Evolutionary conservation across 179 eudicot genomes (phyloP).

Genomic region (Heliamphora pulchella): DNA sequence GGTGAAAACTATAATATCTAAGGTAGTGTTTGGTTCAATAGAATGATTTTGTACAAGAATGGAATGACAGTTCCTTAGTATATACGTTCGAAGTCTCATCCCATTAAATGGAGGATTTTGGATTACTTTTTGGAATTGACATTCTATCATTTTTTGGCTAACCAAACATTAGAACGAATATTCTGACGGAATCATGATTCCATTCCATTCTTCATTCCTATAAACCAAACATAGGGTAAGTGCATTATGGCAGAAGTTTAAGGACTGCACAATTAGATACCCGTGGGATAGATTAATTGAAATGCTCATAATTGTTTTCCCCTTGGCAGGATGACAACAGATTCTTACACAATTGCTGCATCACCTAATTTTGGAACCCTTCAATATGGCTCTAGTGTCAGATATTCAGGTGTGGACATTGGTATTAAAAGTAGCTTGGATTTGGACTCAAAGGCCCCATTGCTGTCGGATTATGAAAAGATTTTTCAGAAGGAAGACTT

Average conservation of each 20-base stretch:
- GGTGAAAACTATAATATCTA: no score
- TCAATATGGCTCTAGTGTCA: no score
- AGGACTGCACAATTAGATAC: neutral
- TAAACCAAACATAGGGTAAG: no score
- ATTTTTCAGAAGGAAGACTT: slow-evolving; percentile 32
- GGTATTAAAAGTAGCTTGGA: slow-evolving; percentile 38
- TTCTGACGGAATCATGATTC: no score
- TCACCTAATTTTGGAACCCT: slow-evolving; percentile 43
- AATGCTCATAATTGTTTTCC: slow-evolving; percentile 11
- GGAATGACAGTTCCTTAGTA: neutral
- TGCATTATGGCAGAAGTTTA: no score
- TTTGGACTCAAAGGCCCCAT: slow-evolving; percentile 35
- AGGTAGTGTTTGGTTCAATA: no score
- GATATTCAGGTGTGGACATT: slow-evolving; percentile 10
- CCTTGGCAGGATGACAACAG: slow-evolving; percentile 57
- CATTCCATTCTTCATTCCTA: no score
- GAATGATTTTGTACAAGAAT: no score
- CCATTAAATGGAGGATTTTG: neutral
- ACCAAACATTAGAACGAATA: no score
- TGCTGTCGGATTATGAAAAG: slow-evolving; percentile 49
- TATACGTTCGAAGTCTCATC: neutral
- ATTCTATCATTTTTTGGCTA: no score
- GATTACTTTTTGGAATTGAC: no score
- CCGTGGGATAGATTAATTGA: neutral
- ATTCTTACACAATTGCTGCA: slow-evolving; percentile 58